These are phyloP conservation scores for Corchorus olitorius DNA, from an alignment of 345 rosid species.

Conservation along the genomic window DNA sequence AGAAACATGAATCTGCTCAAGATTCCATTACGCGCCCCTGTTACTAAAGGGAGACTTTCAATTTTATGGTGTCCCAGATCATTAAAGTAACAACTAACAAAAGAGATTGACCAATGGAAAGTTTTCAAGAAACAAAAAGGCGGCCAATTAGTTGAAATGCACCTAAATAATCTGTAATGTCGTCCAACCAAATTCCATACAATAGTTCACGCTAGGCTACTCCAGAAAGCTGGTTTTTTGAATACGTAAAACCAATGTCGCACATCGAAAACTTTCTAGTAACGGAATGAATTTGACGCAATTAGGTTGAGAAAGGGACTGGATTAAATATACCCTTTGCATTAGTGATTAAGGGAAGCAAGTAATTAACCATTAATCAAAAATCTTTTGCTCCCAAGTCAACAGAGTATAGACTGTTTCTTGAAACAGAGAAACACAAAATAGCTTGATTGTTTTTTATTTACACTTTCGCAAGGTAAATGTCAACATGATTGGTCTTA, in stretches of 20 bases:
- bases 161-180: not conserved
- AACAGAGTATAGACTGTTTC: no score
- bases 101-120: not conserved
- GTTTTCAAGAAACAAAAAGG: not conserved
- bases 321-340: no score
- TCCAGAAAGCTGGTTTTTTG: not conserved
- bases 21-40: not conserved
- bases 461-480: no score
- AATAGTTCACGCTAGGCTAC: not conserved
- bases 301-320: no score
- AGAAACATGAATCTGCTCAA: not conserved
- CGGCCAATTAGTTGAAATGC: not conserved
- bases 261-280: no score
- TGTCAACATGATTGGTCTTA: no score
- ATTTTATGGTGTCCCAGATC: not conserved
- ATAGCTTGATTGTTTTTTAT: no score
- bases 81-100: not conserved
- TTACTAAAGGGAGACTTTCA: not conserved
- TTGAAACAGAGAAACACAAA: no score
- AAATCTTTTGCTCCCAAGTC: no score
- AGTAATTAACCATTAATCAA: no score
- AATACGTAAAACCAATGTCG: not conserved
- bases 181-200: not conserved
- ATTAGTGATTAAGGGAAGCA: no score
- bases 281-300: no score